Evolutionary conservation across 495 filamentous ascomycete species (phyloP), one percentile per base, ranked within the genome.

Genomic region (Aspergillus saccharolyticus): DNA sequence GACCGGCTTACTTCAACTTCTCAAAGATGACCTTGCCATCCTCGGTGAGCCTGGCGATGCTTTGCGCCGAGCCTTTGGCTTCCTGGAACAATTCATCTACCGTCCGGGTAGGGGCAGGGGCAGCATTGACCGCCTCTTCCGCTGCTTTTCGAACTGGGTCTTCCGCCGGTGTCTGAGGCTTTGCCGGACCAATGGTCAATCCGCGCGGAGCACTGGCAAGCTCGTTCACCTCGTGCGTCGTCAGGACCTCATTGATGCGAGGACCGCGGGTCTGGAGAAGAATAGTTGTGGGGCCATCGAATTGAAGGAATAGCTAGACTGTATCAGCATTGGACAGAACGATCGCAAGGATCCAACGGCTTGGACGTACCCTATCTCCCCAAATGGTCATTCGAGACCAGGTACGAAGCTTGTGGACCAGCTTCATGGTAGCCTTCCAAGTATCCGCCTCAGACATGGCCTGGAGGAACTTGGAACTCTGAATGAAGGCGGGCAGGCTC

Each of bases 251-350:
- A 46, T 83, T 82, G 18, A 96, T 72, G 1, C 87, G 74, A 10
- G 87, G 80, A 7, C 85, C 89, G 18, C 92, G 84, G 21, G 89
- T 91, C 63, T 96, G 94, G 63, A 98, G 71, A 20, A 97, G 77
- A 33, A 98, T 79, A 4, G 86, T 96, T 2, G 80, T 83, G 19
- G 94, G 94, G 0, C 94, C 94, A 21, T 86, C 80, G 64, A 98
- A 96, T 63, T 89, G 86, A 20, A 97, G 74, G 66, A 97, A 97
- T 15, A 97, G 77, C 85, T 88, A 56, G 10, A 42, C 6, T 47
- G 30, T 25, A 47, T 70, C 49, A 64, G 63, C 42, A 33, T 19
- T 19, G 4, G 4, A 1, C 10, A 16, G 24, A 10, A 25, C 6
- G 16, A 25, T 20, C 46, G 2, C 18, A 17, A 4, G 15, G n/a